Conservation (phyloP, 2,329 filamentous ascomycete genomes). For the Pseudocercospora ulei region DNA sequence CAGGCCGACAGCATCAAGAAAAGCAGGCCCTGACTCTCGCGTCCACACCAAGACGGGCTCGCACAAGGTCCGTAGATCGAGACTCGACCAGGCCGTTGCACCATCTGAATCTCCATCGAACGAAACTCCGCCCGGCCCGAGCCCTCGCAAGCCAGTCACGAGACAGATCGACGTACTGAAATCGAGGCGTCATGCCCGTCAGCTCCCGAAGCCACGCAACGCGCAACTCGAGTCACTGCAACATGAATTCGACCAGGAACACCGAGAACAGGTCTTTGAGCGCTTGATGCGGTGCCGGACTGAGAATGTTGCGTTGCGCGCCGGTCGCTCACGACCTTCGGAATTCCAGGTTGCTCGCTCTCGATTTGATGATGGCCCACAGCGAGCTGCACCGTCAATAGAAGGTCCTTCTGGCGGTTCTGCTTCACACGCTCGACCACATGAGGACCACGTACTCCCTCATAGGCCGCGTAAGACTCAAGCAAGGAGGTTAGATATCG, state of each 20-base stretch:
- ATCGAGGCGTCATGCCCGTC: too few species aligned
- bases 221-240: conserved; percentile 41
- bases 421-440: not conserved
- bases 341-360: conserved; percentile 31
- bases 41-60: too few species aligned
- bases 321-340: conserved; percentile 9
- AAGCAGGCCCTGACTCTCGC: too few species aligned
- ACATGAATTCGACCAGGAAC: conserved; percentile 31
- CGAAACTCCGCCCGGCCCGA: too few species aligned
- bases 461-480: conserved; percentile 29
- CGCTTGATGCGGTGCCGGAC: conserved; percentile 28
- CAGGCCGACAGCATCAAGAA: too few species aligned
- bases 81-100: too few species aligned
- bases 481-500: conserved; percentile 42
- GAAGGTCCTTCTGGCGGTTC: not conserved
- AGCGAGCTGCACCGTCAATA: not conserved
- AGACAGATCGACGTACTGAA: too few species aligned
- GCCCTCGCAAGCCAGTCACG: too few species aligned
- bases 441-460: conserved; percentile 9
- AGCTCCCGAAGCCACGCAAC: conserved; percentile 19
- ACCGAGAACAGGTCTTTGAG: conserved; percentile 36
- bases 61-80: too few species aligned
- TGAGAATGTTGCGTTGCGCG: conserved; percentile 21
- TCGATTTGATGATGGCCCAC: not conserved
- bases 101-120: too few species aligned